Evolutionary conservation across 78 protist genomes (phyloP), one percentile per base, ranked within the genome.

Genomic region (Cavenderia fasciculata): DNA sequence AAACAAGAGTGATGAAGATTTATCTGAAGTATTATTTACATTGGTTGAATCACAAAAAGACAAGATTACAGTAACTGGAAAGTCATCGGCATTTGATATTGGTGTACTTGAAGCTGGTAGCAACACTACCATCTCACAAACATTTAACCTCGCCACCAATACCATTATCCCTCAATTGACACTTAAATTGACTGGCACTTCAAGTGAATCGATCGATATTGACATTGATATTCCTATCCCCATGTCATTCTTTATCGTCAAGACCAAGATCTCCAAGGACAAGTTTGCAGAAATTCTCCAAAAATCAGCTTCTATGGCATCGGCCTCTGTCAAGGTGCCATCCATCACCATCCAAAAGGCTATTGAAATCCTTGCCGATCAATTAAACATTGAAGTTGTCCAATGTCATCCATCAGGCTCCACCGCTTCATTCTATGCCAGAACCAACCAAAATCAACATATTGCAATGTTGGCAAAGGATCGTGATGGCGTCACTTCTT

Each of bases 401-500:
- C 90, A 82, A 68, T 19, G 46, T 11, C 90, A 82, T 56, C 79
- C 90, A 54, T 52, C 65, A 25, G 90, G 90, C n/a, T 52, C 74
- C n/a, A 68, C 78, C 36, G 76, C 73, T 23, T 82, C 90, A 0
- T 68, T 61, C 52, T 82, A 82, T 25, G 69, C 90, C 40, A 65
- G 56, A 51, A 82, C 90, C 7, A 68, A 19, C 0, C 79, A 52
- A 44, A 10, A 52, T 33, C 90, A 82, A 11, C 90, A 82, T 43
- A 56, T 82, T n/a, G 90, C 90, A 18, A 82, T 82, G 90, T 68
- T 82, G 25, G 74, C 49, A 1, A 82, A 82, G 41, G 90, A 82
- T 16, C 38, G 74, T 23, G 90, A 82, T 25, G 90, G 90, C 33
- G 49, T 52, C 29, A 47, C 73, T 12, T 54, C 74, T 19, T 82